These are phyloP conservation scores for Kwoniella dendrophila DNA, from an alignment of 768 basidiomycete genomes.

Conservation along the genomic window DNA sequence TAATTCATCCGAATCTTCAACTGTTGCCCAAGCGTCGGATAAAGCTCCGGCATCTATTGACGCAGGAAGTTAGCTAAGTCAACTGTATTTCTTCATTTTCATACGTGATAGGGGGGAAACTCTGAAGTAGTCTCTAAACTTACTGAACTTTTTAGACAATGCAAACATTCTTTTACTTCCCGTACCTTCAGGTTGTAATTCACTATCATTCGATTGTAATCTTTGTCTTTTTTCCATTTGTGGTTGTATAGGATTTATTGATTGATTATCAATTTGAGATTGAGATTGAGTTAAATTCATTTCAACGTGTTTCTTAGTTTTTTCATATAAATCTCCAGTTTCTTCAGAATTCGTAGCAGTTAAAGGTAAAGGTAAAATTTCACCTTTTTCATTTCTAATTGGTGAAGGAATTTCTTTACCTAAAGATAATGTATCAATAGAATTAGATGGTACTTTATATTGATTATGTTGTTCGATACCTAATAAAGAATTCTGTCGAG, in stretches of 20 bases:
- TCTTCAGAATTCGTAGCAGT: slow-evolving; percentile 23
- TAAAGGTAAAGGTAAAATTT: slow-evolving; percentile 21
- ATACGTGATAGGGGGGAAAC: not conserved
- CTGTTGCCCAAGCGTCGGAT: slow-evolving; percentile 57
- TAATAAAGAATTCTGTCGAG: too few species aligned
- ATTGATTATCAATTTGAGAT: too few species aligned
- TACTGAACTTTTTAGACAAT: slow-evolving; percentile 55
- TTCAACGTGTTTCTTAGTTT: slow-evolving; percentile 13
- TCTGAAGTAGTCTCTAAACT: slow-evolving; percentile 23
- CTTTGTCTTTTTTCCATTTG: not conserved
- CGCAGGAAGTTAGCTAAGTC: not conserved
- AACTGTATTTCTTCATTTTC: too few species aligned
- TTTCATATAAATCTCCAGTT: slow-evolving; percentile 8
- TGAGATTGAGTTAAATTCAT: not conserved
- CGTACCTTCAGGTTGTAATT: slow-evolving; percentile 38
- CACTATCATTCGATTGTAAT: slow-evolving; percentile 5
- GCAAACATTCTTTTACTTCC: slow-evolving; percentile 52
- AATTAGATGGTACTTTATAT: too few species aligned
- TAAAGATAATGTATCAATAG: not conserved
- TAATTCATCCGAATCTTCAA: slow-evolving; percentile 57
- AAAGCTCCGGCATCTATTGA: slow-evolving; percentile 53
- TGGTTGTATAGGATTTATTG: too few species aligned
- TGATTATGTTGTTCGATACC: too few species aligned
- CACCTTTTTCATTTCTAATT: slow-evolving; percentile 5
- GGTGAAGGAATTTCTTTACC: not conserved